A percentile compares a stretch with the other conserved stretches of the same genome.
Conservation (phyloP, 306 rosid genomes). For the Inga oerstediana region DNA sequence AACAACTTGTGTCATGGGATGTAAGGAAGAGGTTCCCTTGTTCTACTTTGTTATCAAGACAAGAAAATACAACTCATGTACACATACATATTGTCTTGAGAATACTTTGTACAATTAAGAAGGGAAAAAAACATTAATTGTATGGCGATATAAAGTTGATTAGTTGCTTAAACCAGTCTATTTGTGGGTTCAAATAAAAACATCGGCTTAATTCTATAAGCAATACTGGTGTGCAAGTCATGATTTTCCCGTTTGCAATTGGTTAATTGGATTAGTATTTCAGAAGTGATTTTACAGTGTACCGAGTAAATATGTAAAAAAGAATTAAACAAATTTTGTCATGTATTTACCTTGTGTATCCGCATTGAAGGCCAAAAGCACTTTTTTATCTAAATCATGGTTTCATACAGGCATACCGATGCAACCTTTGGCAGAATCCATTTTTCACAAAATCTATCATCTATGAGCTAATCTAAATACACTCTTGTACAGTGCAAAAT, state of each 20-base stretch:
- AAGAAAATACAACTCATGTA: conserved; percentile 75
- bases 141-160: background rate
- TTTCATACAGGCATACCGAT: too few species aligned
- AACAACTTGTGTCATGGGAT: conserved; percentile 54
- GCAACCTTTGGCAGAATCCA: too few species aligned
- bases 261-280: too few species aligned
- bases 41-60: conserved; percentile 81
- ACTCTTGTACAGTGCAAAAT: too few species aligned
- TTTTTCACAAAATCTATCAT: too few species aligned
- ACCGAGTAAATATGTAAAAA: too few species aligned
- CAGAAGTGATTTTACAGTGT: too few species aligned
- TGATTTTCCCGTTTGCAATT: background rate
- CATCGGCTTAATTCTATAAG: background rate
- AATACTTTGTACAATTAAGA: background rate
- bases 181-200: background rate
- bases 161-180: background rate
- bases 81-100: background rate
- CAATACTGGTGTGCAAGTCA: background rate
- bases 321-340: too few species aligned
- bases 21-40: background rate
- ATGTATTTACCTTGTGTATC: too few species aligned
- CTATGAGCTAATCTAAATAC: too few species aligned
- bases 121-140: background rate
- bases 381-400: too few species aligned
- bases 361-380: too few species aligned